phyloP scores from a whole-genome alignment of 1,139 yeast genomes.

The Insectozyma bohioensis region DNA sequence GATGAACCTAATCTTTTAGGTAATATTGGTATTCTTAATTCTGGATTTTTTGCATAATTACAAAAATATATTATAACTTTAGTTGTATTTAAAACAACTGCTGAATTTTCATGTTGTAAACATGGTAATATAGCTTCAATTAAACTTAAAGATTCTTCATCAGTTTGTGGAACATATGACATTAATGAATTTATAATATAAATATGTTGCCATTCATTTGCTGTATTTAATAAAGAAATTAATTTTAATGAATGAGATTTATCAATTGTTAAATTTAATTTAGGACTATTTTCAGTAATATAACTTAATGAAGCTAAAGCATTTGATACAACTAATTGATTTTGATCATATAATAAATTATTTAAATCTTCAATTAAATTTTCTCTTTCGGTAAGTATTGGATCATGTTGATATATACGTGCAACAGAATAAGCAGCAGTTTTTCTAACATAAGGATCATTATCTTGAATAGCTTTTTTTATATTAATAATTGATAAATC shows the following conservation, averaged over 20 bases:
- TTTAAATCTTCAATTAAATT: slow-evolving; percentile 57
- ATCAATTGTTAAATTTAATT: slow-evolving; percentile 55
- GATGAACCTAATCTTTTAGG: slow-evolving; percentile 70
- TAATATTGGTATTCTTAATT: slow-evolving; percentile 47
- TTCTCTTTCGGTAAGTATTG: slow-evolving; percentile 39
- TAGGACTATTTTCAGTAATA: slow-evolving; percentile 57
- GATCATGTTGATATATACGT: slow-evolving; percentile 60
- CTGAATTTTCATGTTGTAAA: slow-evolving; percentile 76
- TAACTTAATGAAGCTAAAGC: slow-evolving; percentile 69
- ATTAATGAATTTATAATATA: slow-evolving; percentile 68
- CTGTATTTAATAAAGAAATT: slow-evolving; percentile 46
- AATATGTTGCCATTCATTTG: slow-evolving; percentile 83
- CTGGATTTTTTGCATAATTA: slow-evolving; percentile 58
- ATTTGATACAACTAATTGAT: slow-evolving; percentile 66
- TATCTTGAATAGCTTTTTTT: slow-evolving; percentile 43
- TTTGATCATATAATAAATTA: slow-evolving; percentile 54
- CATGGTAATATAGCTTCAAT: slow-evolving; percentile 73
- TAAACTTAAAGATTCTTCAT: slow-evolving; percentile 63
- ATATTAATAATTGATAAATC: slow-evolving; percentile 28
- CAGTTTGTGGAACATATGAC: slow-evolving; percentile 68
- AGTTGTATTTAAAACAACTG: slow-evolving; percentile 77
- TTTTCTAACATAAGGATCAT: slow-evolving; percentile 63
- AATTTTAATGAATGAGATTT: slow-evolving; percentile 55
- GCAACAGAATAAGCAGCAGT: slow-evolving; percentile 73
- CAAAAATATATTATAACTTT: slow-evolving; percentile 70